Conservation (phyloP, 495 filamentous ascomycete species). For the Xanthoparmelia taractica region DNA sequence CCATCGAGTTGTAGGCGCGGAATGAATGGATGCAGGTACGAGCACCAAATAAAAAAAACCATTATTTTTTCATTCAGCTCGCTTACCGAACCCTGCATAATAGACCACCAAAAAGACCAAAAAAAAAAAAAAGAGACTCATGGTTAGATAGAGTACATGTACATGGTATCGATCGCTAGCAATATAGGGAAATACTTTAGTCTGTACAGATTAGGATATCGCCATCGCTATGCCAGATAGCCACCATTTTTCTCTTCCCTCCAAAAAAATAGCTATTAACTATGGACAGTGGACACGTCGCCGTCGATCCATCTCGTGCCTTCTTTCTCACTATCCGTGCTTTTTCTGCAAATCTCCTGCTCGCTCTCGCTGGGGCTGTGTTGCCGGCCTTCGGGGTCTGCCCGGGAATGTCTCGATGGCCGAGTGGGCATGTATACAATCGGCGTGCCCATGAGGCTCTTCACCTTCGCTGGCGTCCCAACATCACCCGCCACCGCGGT, state of each 20-base stretch:
- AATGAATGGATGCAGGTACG: conserved; percentile 1
- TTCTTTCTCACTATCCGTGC: conserved; percentile 25
- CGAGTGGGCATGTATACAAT: conserved; percentile 21
- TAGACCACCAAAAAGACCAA: neutral
- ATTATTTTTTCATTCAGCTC: neutral
- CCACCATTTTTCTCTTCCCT: neutral
- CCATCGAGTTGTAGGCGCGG: too few relatives aligned
- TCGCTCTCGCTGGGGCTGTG: conserved; percentile 26
- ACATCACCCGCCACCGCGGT: conserved; percentile 16
- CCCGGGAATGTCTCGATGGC: conserved; percentile 8
- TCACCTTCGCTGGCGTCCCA: conserved; percentile 19
- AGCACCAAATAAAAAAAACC: too few relatives aligned
- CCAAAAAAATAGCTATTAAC: too few relatives aligned
- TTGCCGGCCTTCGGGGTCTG: conserved; percentile 21
- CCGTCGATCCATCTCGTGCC: conserved; percentile 26
- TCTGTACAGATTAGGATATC: neutral
- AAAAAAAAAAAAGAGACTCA: neutral
- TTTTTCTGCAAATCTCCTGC: conserved; percentile 23
- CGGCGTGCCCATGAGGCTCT: conserved; percentile 23
- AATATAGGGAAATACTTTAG: neutral
- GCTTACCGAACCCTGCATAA: conserved; percentile 1
- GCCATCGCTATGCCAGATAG: conserved; percentile 3
- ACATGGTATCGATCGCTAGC: conserved; percentile 2
- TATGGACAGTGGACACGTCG: neutral
- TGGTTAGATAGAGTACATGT: neutral